Base-by-base conservation (phyloP, 164 flowering plant genomes). In the Saururus chinensis region DNA sequence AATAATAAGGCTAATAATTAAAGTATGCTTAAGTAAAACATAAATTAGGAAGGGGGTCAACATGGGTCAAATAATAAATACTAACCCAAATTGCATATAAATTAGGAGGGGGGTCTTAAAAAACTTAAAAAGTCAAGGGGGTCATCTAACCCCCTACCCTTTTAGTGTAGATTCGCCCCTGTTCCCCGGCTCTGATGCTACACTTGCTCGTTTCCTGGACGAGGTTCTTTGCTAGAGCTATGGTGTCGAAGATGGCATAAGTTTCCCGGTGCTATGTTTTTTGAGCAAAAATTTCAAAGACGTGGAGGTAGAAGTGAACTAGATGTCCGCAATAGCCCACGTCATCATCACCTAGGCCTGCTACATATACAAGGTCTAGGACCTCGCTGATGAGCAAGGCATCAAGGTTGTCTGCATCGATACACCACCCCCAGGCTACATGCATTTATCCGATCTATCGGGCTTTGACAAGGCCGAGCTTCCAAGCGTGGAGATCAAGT, bases 361-460 rank as follows among this genome's bases (percentile, higher is more conserved):
- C 4, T 80, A 79, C 62, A 83, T 68, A 5, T 83, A 75, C 0
- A 92, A 88, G 58, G 74, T 86, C 19, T 71, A 51, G 51, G 74
- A 74, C 0, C 76, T 79, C 11, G 76, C 77, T 0, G 20, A 24
- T 0, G 78, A 80, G 7, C 70, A 72, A 17, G 79, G 57, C 0
- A 63, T 84, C 5, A 79, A 62, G 66, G 40, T 92, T 22, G 56
- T 83, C 69, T 74, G 80, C 48, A 66, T 81, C 35, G 96, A 89
- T 67, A 9, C 74, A 1, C 64, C 79, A 4, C 79, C 74, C 19
- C 71, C 73, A 6, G 80, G 75, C 6, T 85, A 75, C 53, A 19
- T 78, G 49, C 77, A 75, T 57, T 84, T 86, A 78, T 77, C 91
- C 12, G 86, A 81, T 62, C 59, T 92, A 48, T 56, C 66, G 9